Conservation (phyloP, 176 grass and related monocot genomes). For the Cymbopogon citratus region DNA sequence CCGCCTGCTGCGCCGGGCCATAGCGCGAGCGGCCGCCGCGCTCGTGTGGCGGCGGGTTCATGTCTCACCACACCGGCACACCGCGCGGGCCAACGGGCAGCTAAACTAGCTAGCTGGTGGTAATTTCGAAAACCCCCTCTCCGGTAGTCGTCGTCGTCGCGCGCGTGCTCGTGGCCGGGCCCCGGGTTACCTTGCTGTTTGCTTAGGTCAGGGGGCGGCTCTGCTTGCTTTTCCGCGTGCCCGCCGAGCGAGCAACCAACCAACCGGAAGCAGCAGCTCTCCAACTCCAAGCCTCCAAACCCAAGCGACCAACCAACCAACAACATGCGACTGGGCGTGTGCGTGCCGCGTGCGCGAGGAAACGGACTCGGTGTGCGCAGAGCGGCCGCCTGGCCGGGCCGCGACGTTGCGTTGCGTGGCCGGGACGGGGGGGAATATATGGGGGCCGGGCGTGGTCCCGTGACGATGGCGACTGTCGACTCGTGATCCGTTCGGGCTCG, state of each 20-base stretch:
- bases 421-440: background rate
- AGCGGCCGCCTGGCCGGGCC: too few species aligned
- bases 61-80: background rate
- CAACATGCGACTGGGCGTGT: background rate
- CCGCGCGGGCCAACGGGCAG: background rate
- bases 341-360: background rate
- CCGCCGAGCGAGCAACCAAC: background rate
- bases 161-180: background rate
- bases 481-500: background rate
- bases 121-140: too few species aligned
- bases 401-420: background rate
- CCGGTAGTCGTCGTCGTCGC: background rate
- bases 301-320: background rate
- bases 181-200: background rate
- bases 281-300: background rate
- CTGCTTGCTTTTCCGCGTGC: background rate
- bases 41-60: slow-evolving; percentile 16
- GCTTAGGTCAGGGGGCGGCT: too few species aligned
- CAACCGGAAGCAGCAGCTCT: background rate
- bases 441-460: background rate
- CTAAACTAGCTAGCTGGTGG: background rate
- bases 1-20: background rate
- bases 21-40: slow-evolving; percentile 3
- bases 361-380: background rate
- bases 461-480: background rate